Conservation (phyloP, 176 grass and related monocot species). For the Eragrostis nindensis region DNA sequence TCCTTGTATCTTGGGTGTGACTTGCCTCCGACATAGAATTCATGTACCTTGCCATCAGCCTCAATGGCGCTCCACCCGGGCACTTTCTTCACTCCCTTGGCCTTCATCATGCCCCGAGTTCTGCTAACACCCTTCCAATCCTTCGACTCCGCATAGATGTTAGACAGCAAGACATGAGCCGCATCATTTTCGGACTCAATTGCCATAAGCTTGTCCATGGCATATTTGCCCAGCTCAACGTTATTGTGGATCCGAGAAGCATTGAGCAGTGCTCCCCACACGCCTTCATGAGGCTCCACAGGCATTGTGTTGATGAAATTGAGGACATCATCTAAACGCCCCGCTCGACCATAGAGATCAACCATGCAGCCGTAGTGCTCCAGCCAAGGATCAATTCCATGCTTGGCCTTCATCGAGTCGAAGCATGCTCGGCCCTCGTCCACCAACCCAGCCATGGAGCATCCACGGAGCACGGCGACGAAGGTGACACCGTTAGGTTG, state of each 20-base stretch:
- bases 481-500: constrained; percentile 75
- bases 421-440: constrained; percentile 61
- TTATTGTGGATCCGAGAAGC: constrained; percentile 77
- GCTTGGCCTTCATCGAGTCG: constrained; percentile 50
- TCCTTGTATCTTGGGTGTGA: constrained; percentile 60
- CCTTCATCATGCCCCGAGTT: constrained; percentile 65
- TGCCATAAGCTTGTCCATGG: constrained; percentile 50
- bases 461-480: constrained; percentile 66
- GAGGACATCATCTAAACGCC: constrained; percentile 61
- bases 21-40: constrained; percentile 64
- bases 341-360: constrained; percentile 74
- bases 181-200: constrained; percentile 58
- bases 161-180: constrained; percentile 74
- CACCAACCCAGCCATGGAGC: constrained; percentile 68
- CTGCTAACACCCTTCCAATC: constrained; percentile 64
- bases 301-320: constrained; percentile 70
- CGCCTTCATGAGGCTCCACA: constrained; percentile 64
- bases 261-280: constrained; percentile 83
- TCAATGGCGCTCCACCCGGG: constrained; percentile 74
- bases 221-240: constrained; percentile 65
- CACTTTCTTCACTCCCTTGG: constrained; percentile 66
- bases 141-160: constrained; percentile 68
- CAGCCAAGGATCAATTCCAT: constrained; percentile 60
- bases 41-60: constrained; percentile 57
- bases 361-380: constrained; percentile 87